These are phyloP conservation scores for Beauveria sp. DNA, from an alignment of 2,329 filamentous ascomycete species.

Conservation along the genomic window DNA sequence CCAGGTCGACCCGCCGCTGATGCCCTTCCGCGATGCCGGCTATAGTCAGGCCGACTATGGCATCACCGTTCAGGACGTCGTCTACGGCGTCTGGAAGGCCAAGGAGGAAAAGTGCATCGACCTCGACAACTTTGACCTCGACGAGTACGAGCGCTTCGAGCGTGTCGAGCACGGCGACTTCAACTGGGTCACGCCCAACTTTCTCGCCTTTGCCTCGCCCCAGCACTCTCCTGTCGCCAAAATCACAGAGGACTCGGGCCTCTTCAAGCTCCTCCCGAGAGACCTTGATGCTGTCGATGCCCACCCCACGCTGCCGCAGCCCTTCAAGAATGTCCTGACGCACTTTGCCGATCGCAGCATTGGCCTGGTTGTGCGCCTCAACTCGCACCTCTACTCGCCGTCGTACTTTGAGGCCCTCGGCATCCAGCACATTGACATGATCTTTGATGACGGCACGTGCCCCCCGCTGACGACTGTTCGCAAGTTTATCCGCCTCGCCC, in stretches of 20 bases:
- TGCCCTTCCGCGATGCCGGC: conserved; percentile 97
- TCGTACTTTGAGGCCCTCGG: conserved; percentile 95
- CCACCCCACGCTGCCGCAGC: conserved; percentile 64
- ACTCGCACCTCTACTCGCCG: conserved; percentile 91
- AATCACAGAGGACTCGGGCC: conserved; percentile 63
- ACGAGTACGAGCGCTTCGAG: conserved; percentile 95
- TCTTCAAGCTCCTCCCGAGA: conserved; percentile 67
- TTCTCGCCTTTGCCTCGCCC: conserved; percentile 93
- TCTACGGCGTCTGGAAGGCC: conserved; percentile 97
- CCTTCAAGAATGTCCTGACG: conserved; percentile 91
- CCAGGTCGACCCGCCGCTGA: conserved; percentile 92
- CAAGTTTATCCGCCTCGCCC: conserved; percentile 89
- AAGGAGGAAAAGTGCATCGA: conserved; percentile 92
- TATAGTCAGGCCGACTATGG: conserved; percentile 98
- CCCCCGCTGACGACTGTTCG: conserved; percentile 87
- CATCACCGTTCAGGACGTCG: conserved; percentile 91
- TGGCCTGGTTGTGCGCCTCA: conserved; percentile 87
- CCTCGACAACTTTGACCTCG: conserved; percentile 87
- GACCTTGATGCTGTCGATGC: conserved; percentile 65
- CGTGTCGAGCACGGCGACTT: conserved; percentile 97
- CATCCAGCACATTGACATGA: conserved; percentile 97
- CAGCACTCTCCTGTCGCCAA: conserved; percentile 71
- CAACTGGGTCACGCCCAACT: conserved; percentile 96
- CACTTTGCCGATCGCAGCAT: conserved; percentile 87
- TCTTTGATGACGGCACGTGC: conserved; percentile 97